Conservation (phyloP, 2,329 filamentous ascomycete genomes). For the Alternaria incomplexa region DNA sequence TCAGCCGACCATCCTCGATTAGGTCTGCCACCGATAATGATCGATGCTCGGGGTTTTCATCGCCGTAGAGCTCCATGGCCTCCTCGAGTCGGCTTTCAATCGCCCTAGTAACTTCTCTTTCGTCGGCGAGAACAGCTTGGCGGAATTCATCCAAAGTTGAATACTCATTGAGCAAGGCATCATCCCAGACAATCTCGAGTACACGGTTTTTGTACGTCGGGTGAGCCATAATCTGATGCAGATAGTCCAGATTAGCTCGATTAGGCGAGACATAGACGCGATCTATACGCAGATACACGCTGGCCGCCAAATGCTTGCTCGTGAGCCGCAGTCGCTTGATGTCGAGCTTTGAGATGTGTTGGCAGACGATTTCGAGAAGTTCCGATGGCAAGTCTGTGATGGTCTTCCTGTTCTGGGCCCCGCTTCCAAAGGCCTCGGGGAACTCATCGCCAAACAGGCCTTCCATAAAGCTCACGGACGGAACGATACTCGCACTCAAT, state of each 20-base stretch:
- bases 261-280: constrained; percentile 53
- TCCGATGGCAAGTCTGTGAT: constrained; percentile 29
- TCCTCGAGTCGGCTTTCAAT: constrained; percentile 16
- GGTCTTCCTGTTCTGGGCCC: constrained; percentile 21
- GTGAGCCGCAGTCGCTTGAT: constrained; percentile 30
- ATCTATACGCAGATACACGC: constrained; percentile 36
- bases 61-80: constrained; percentile 9
- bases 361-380: constrained; percentile 21
- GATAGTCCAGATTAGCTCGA: constrained; percentile 47
- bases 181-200: constrained; percentile 52
- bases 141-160: constrained; percentile 17
- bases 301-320: constrained; percentile 18
- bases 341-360: constrained; percentile 22
- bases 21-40: constrained; percentile 17
- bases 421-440: constrained; percentile 24
- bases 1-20: constrained; percentile 17
- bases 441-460: constrained; percentile 34
- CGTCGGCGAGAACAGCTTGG: constrained; percentile 22
- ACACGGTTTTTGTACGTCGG: constrained; percentile 40
- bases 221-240: constrained; percentile 48
- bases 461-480: constrained; percentile 33
- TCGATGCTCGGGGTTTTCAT: constrained; percentile 5
- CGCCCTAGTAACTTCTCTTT: constrained; percentile 5
- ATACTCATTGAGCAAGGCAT: constrained; percentile 37
- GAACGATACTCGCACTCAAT: constrained; percentile 23